Base-by-base conservation (phyloP, 1,139 yeast species). In the Schwanniomyces etchellsii region DNA sequence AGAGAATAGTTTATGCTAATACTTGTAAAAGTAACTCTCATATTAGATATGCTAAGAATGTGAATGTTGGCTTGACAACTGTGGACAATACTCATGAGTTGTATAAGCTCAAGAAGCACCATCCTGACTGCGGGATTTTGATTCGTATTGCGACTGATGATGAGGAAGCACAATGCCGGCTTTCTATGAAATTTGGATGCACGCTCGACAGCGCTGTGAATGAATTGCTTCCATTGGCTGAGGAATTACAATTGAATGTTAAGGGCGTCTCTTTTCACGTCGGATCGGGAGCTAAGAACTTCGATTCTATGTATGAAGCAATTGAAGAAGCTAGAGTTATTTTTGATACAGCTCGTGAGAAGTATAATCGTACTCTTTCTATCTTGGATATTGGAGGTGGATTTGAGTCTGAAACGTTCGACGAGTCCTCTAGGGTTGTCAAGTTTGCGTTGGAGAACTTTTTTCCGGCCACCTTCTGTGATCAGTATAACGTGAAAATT, bases 351-450 rank as follows among this genome's bases (percentile, higher is more conserved):
- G 91, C 78, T 4, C 48, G 53, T 13, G 33, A 42, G 4, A 46
- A 55, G 11, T 39, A 63, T 27, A 82, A 82, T 4, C 61, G 67
- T 37, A 44, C 60, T 12, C 24, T 29, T 10, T 28, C 34, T 5
- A 51, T 78, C 17, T 68, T 86, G 39, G 98, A 91, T 52, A 80
- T 91, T 43, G 98, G 98, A 33, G 98, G 98, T 24, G 98, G 98
- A 0, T 89, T 89, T 56, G 82, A 81, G 44, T 61, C 66, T 32
- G 80, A 69, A 24, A 63, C 83, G 1, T 89, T 91, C 54, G 66
- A 55, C 14, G 64, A 70, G 31, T 72, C 91, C 18, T 77, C 93
- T 7, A 48, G 49, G 5, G 74, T 80, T 37, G 71, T 89, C 38
- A 69, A 72, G 34, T 40, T 52, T 12, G 71, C 84, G 4, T 58